Base-by-base conservation (phyloP, 2,329 filamentous ascomycete species). In the Thermothelomyces thermophilus region DNA sequence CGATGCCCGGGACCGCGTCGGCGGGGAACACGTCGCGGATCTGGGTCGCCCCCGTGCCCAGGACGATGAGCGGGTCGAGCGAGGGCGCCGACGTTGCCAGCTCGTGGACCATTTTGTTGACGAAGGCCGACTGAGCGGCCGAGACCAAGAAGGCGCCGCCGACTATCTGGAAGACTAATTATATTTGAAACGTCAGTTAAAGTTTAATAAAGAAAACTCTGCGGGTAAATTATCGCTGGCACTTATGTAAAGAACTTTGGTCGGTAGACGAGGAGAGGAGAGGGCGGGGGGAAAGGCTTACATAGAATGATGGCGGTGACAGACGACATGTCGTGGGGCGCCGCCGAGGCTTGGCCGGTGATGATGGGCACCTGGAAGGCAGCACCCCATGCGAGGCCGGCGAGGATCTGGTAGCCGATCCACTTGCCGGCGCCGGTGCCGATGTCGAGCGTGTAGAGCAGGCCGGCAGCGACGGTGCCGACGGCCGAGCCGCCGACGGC, bases 321-420 rank as follows among this genome's bases (percentile, higher is more conserved):
- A 3, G 61, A 57, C 3, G 59, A 53, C 16, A 62, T 49, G 37
- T 69, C 66, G 8, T 63, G 59, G 0, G 62, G 50, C 2, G 52
- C 41, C 2, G 59, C 55, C 0, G 57, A 58, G 13, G 56, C 62
- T 42, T 73, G 70, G 5, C 66, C 66, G 10, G 68, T 65, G n/a
- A 72, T 69, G 53, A 75, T 69, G 2, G 71, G 71, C 2, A 73
- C 62, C 52, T 75, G 69, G 24, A 67, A 62, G 2, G 59, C 65
- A 3, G 62, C 57, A 5, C 72, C 73, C 16, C 64, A 64, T 2
- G 67, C 71, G 5, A 70, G 52, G 7, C 73, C 73, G 14, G 60
- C 64, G 5, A 76, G 57, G 4, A 76, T 63, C 60, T 76, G 71
- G 50, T 71, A 75, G 1, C 72, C 72, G 11, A 75, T 67, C 71